Base-by-base conservation (phyloP, 768 basidiomycete species). In the Psilocybe subaeruginosa region DNA sequence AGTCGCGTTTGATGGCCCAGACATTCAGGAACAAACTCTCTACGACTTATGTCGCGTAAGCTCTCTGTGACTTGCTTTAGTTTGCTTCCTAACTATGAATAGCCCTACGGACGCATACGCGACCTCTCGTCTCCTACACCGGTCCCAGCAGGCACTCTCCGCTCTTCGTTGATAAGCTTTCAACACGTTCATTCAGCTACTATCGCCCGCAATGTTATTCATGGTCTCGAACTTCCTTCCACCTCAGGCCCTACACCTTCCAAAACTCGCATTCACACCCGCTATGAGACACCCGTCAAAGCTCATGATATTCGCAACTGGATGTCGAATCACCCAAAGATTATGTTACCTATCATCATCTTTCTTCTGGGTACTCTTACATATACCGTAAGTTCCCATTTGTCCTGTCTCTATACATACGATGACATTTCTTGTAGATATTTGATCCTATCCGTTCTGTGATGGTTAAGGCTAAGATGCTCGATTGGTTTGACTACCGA, bases 381-480 rank as follows among this genome's bases (percentile, higher is more conserved):
- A 19, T 97, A 97, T 71, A 90, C 92, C 5, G 94, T 93, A 64
- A 61, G 87, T 75, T 6, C 9, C 27, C 33, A n/a, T 19, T 39
- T 16, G 52, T 19, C 55, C 54, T 30, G 29, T n/a, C 7, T 47
- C 35, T 56, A n/a, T 47, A 33, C 47, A 9, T 39, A 60, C 12
- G 61, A 17, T 43, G 27, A 37, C 16, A n/a, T 19, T 56, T 27
- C n/a, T 16, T 7, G 0, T 63, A 97, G 91, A 85, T 98, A 54
- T 97, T 98, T 68, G 95, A 98, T 73, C 95, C 95, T 2, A 84
- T 99, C 45, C 89, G 97, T 29, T 85, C 88, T 2, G 78, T 94
- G 60, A 93, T 88, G 80, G 84, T 99, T 0, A 83, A 93, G 76
- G 86, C 85, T 27, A 92, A 94, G 68, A 80, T 97, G 67, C 77